These are phyloP conservation scores for Tillandsia leiboldiana DNA, from an alignment of 176 grass and related monocot genomes.

Conservation along the genomic window DNA sequence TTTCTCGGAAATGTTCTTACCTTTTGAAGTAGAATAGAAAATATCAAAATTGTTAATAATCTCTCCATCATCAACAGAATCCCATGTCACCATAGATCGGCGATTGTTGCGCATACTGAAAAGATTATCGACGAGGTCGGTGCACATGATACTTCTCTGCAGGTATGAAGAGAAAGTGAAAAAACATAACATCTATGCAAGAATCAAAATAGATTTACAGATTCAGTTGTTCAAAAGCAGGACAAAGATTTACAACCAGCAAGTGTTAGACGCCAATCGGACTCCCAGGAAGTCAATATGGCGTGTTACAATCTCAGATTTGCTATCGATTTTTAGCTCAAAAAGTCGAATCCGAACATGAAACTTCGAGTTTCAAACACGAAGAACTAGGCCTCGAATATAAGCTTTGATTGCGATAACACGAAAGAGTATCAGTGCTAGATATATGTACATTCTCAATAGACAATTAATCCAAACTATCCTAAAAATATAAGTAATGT, in stretches of 20 bases:
- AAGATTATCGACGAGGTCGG: background rate
- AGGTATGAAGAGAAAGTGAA: background rate
- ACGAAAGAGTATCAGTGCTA: no score
- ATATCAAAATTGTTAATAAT: constrained; percentile 18
- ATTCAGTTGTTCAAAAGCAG: background rate
- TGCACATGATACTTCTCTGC: constrained; percentile 19
- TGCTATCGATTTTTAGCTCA: no score
- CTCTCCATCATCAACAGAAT: constrained; percentile 13
- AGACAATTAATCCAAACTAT: no score
- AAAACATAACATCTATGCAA: background rate
- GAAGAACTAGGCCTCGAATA: no score
- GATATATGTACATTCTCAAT: no score
- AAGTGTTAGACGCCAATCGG: no score
- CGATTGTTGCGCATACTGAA: background rate
- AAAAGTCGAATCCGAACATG: no score
- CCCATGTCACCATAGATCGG: constrained; percentile 6
- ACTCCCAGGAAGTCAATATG: no score
- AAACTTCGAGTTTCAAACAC: no score
- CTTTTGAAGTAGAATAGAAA: constrained; percentile 6
- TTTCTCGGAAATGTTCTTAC: background rate
- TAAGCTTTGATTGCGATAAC: no score
- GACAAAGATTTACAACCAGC: background rate
- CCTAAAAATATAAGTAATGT: no score
- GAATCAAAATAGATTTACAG: background rate
- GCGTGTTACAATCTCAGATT: no score